These are phyloP conservation scores for Wickerhamiella qilinensis DNA, from an alignment of 805 yeast species.

Conservation along the genomic window DNA sequence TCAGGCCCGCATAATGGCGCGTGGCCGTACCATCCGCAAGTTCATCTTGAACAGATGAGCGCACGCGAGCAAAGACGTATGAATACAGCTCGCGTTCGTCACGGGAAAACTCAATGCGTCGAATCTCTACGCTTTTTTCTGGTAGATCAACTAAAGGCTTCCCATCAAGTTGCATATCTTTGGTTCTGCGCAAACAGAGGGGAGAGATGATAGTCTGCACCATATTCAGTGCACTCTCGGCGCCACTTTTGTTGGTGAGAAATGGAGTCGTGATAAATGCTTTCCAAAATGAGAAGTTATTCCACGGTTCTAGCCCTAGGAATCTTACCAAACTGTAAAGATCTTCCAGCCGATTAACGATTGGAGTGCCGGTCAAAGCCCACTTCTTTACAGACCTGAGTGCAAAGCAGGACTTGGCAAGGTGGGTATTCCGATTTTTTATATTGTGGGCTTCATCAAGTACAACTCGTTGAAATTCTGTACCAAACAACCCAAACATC, in stretches of 20 bases:
- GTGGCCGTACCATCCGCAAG: constrained; percentile 46
- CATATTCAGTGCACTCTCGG: constrained; percentile 53
- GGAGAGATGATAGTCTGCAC: constrained; percentile 81
- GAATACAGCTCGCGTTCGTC: constrained; percentile 51
- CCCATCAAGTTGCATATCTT: constrained; percentile 71
- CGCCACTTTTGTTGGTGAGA: constrained; percentile 50
- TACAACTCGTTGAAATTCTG: constrained; percentile 58
- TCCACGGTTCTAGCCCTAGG: constrained; percentile 78
- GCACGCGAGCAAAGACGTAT: constrained; percentile 53
- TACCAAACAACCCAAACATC: constrained; percentile 43
- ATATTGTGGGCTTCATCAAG: constrained; percentile 87
- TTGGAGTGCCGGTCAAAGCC: constrained; percentile 89
- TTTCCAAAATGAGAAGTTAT: constrained; percentile 71
- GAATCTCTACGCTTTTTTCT: constrained; percentile 51
- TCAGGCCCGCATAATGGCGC: constrained; percentile 57
- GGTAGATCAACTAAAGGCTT: constrained; percentile 62
- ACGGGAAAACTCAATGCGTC: constrained; percentile 48
- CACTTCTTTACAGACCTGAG: constrained; percentile 54
- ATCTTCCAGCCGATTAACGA: constrained; percentile 77
- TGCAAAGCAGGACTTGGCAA: constrained; percentile 62
- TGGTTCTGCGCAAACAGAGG: constrained; percentile 67
- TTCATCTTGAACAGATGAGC: constrained; percentile 22
- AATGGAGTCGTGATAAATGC: constrained; percentile 72
- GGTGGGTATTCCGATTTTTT: constrained; percentile 59
- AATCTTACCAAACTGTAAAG: constrained; percentile 62